Base-by-base conservation (phyloP, 2,329 filamentous ascomycete species). In the Thelonectria rubi region DNA sequence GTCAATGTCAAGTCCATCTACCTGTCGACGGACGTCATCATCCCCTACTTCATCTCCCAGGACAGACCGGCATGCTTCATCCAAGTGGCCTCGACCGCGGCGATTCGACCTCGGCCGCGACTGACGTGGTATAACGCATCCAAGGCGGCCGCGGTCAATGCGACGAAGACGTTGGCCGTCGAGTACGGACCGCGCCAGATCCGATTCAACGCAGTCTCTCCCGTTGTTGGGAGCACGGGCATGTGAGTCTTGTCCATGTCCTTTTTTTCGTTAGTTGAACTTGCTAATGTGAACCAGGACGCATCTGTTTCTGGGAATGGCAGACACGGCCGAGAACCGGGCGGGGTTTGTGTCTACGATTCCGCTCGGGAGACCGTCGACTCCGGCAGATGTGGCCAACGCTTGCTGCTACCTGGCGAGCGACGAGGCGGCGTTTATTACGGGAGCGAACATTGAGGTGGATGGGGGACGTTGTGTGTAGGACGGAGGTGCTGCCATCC, bases 181-280 rank as follows among this genome's bases (percentile, higher is more conserved):
- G 91, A 93, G 74, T 93, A 90, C 68, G 91, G 88, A 0, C 83
- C 86, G 0, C 84, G 91, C 56, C 84, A 91, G 66, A 91, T 94
- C 65, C 85, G 90, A 0, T 88, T 93, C 69, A 92, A 92, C 65
- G 84, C 86, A 2, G 86, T 93, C 14, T 91, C 88, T 48, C 90
- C 90, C 0, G 82, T 92, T 0, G 80, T 92, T 1, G 88, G 86
- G 1, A 86, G 82, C 15, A 93, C 90, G 0, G 88, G 86, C 3
- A 81, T 92, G 79, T 77, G 43, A 72, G 76, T 73, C 2, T 5
- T 15, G 11, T 37, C 34, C 11, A 12, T 15, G 34, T 37, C 2
- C 14, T 15, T 4, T 17, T 8, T 53, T 10, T 46, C 5, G 14
- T 18, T 18, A 9, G 3, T 21, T 12, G 18, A 17, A 40, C 21